Base-by-base conservation (phyloP, 192 early-diverging fungal species). In the Phlyctochytrium planicorne region DNA sequence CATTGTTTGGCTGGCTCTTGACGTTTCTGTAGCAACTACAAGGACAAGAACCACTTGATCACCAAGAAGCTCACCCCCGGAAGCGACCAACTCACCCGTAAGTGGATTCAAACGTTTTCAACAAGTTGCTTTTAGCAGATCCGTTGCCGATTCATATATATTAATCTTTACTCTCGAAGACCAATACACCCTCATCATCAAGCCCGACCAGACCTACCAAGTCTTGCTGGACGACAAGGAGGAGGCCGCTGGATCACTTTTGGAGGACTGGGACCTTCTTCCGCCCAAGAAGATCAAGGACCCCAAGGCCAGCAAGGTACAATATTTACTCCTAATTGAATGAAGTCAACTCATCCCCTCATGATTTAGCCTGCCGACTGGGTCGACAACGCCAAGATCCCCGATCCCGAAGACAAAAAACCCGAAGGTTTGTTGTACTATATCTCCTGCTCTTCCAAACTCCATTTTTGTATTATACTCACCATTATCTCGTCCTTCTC, bases 391-490 rank as follows among this genome's bases (percentile, higher is more conserved):
- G 84, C 71, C 24, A 80, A 75, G 67, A 92, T 94, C 62, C 83
- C 78, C 35, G 92, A 94, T 66, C 86, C 85, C 1, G 79, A 81
- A 20, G 90, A 89, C 71, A 73, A 73, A 72, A 93, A 91, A 85
- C 91, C 93, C 52, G 81, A 62, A 16, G n/a, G n/a, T n/a, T n/a
- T n/a, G n/a, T n/a, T n/a, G n/a, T n/a, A n/a, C n/a, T n/a, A n/a
- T n/a, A n/a, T n/a, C n/a, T n/a, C n/a, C n/a, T n/a, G n/a, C n/a
- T n/a, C n/a, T n/a, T n/a, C n/a, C n/a, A n/a, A n/a, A n/a, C n/a
- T n/a, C n/a, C n/a, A n/a, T n/a, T n/a, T n/a, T n/a, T n/a, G n/a
- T n/a, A n/a, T n/a, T n/a, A n/a, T n/a, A n/a, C n/a, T n/a, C n/a
- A n/a, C n/a, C n/a, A n/a, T n/a, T n/a, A n/a, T n/a, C n/a, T n/a